phyloP scores from a whole-genome alignment of 805 yeast species.

The Yarrowia keelungensis region DNA sequence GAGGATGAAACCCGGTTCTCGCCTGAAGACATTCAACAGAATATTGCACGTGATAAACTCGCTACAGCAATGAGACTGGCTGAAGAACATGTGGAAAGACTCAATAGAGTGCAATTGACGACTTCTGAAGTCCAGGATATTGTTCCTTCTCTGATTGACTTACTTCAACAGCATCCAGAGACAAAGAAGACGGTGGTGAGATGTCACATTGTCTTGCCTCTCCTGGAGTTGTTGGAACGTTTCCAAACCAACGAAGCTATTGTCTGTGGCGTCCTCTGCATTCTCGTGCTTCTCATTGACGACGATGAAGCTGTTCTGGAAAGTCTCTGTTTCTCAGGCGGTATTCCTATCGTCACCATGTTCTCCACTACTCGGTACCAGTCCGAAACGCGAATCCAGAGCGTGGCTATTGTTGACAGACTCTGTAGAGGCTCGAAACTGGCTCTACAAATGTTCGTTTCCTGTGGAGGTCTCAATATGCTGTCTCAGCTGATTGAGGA shows the following conservation, averaged over 20 bases:
- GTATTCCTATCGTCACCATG: conserved; percentile 43
- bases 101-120: conserved; percentile 13
- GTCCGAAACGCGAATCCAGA: conserved; percentile 41
- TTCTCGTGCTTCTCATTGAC: conserved; percentile 21
- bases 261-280: conserved; percentile 17
- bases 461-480: conserved; percentile 57
- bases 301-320: conserved; percentile 42
- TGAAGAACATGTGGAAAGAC: conserved; percentile 18
- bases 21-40: conserved; percentile 42
- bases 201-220: conserved; percentile 44
- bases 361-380: conserved; percentile 41
- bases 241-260: conserved; percentile 33
- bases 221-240: conserved; percentile 43
- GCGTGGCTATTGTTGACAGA: conserved; percentile 43
- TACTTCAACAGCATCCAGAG: conserved; percentile 40
- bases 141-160: not conserved
- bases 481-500: conserved; percentile 57
- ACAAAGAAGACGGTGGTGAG: conserved; percentile 41
- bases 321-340: conserved; percentile 44
- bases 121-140: conserved; percentile 26
- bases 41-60: conserved; percentile 40
- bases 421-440: conserved; percentile 47
- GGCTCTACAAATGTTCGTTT: conserved; percentile 56
- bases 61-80: conserved; percentile 36
- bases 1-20: conserved; percentile 42